Conservation (phyloP, 2,329 filamentous ascomycete species). For the Claviceps sp. region DNA sequence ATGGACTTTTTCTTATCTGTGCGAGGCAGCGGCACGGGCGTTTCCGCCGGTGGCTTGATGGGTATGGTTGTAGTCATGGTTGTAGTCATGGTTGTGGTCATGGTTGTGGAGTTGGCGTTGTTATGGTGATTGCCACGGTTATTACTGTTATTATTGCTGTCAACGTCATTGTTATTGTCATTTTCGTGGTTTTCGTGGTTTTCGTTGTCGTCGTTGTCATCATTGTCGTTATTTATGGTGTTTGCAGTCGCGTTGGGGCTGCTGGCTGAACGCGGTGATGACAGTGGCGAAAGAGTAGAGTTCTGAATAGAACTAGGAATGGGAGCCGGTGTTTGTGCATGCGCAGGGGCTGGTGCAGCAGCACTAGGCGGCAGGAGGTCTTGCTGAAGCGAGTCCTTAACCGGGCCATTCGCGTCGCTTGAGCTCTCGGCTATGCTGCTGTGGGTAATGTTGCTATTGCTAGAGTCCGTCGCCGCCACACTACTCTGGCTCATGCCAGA, state of each 20-base stretch:
- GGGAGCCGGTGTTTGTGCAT: conserved; percentile 30
- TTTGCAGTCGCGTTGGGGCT: conserved; percentile 12
- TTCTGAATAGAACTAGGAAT: conserved; percentile 21
- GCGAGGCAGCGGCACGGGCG: conserved; percentile 23
- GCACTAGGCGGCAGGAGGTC: conserved; percentile 4
- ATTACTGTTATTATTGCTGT: not conserved
- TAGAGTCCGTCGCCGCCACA: conserved; percentile 14
- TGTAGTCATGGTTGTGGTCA: conserved; percentile 16
- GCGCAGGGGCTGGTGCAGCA: conserved; percentile 9
- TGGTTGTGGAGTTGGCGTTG: conserved; percentile 11
- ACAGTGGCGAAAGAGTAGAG: conserved; percentile 17
- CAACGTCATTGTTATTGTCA: not conserved
- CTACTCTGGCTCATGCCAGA: conserved; percentile 17
- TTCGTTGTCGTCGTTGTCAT: not conserved
- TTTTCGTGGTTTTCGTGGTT: not conserved
- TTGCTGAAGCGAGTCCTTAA: not conserved
- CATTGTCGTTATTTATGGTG: not conserved
- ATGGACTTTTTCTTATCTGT: conserved; percentile 19
- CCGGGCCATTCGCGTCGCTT: not conserved
- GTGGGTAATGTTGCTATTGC: conserved; percentile 4
- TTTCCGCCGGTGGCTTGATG: conserved; percentile 20
- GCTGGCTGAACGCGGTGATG: conserved; percentile 13
- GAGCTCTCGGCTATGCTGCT: conserved; percentile 9
- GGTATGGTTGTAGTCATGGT: conserved; percentile 17
- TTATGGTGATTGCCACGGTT: not conserved